Evolutionary conservation across 768 basidiomycete species (phyloP), one percentile per base, ranked within the genome.

Genomic region (Trametes sanguinea): DNA sequence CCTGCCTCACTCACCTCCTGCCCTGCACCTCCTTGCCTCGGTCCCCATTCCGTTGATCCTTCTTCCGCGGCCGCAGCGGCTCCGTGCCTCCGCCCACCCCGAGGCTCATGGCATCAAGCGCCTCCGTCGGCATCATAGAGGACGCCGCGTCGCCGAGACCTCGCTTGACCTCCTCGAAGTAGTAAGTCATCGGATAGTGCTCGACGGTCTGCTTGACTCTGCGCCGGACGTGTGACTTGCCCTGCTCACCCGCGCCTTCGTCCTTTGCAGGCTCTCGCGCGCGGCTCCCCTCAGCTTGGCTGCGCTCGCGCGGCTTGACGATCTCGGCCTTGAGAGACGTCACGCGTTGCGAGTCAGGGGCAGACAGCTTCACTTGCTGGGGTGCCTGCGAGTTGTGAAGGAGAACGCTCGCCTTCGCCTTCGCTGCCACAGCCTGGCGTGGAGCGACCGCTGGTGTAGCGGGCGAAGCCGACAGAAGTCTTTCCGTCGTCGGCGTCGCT

Each of bases 321-420:
- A 56, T 27, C 33, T 57, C 9, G 35, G 48, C 61, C 45, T 39
- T 46, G 35, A 37, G 10, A 2, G 61, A 53, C 11, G 27, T 14
- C 7, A 33, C 51, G 27, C 55, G 55, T 33, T 52, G 42, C 8
- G 32, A 14, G 6, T 48, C 53, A 7, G 35, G 52, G n/a, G 37
- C 29, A 4, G 55, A 30, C 55, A 52, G 22, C 51, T 55, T 30
- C 35, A 53, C 61, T 13, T 39, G 22, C 1, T 51, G 61, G 33
- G 55, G 50, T n/a, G 22, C 51, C 33, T 50, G 44, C 42, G 61
- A 22, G 55, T 52, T 17, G 22, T 29, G 54, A 32, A 57, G 22
- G 2, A 51, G 35, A 54, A 57, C 39, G 50, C 17, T 52, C 37
- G 46, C 61, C 35, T 42, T 35, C 50, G 39, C 43, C 51, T 52